Conservation (phyloP, 2,329 filamentous ascomycete species). For the Aureobasidium mangrovei region DNA sequence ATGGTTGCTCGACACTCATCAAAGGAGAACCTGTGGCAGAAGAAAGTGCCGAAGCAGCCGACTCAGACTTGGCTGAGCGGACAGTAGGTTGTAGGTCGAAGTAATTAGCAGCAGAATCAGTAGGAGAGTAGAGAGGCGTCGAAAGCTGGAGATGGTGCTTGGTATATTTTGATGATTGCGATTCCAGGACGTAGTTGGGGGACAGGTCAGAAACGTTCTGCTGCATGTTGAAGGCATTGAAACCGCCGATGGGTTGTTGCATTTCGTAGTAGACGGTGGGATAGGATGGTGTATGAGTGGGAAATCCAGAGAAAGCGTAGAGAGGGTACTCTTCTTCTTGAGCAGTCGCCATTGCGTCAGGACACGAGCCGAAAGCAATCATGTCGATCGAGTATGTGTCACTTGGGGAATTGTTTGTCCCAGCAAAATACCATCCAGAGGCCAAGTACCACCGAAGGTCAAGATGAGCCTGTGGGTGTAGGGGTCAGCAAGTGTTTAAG, state of each 20-base stretch:
- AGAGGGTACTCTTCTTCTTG: constrained; percentile 4
- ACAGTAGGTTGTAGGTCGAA: constrained; percentile 38
- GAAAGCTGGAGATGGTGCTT: constrained; percentile 12
- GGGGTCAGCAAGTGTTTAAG: constrained; percentile 6
- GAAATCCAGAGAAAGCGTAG: constrained; percentile 1
- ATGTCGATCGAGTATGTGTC: background rate
- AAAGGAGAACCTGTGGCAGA: constrained; percentile 45
- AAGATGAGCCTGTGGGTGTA: background rate
- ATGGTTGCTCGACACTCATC: constrained; percentile 52
- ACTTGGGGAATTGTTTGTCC: background rate
- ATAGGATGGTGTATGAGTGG: background rate
- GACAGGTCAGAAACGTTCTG: background rate
- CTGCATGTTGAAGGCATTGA: background rate
- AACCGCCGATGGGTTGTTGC: background rate
- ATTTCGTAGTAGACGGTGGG: background rate
- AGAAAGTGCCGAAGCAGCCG: constrained; percentile 42
- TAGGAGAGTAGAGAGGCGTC: constrained; percentile 36
- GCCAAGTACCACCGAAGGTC: background rate
- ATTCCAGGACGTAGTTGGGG: constrained; percentile 5
- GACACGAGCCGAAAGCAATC: constrained; percentile 6
- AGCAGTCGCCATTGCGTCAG: background rate
- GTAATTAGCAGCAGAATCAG: constrained; percentile 35
- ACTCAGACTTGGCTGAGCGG: constrained; percentile 42
- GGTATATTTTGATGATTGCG: background rate
- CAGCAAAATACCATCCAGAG: background rate